A percentile compares a stretch with the other conserved stretches of the same genome.
Conservation (phyloP, 2,329 filamentous ascomycete species). For the Pezicula carpinea region DNA sequence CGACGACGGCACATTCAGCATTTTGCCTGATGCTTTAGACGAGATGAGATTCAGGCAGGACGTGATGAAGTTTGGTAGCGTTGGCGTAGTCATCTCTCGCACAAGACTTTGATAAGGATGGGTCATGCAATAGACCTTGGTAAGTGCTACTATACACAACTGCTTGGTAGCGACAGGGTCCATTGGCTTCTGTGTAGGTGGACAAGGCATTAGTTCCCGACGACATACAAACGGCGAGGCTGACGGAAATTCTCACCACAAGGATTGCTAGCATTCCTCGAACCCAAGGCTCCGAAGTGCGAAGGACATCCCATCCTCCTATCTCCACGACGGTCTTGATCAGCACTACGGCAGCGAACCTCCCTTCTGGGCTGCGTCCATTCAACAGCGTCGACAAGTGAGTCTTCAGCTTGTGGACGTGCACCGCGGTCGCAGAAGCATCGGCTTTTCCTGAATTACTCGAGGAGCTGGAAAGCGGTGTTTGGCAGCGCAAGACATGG, state of each 20-base stretch:
- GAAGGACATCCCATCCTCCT: constrained; percentile 78
- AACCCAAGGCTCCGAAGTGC: constrained; percentile 71
- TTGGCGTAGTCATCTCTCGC: constrained; percentile 83
- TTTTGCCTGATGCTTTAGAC: constrained; percentile 32
- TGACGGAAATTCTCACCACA: constrained; percentile 43
- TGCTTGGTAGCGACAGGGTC: constrained; percentile 73
- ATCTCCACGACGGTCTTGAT: constrained; percentile 79
- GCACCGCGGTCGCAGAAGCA: constrained; percentile 58
- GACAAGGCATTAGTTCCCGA: background rate
- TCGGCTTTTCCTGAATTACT: constrained; percentile 57
- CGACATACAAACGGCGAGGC: background rate
- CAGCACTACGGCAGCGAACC: constrained; percentile 73
- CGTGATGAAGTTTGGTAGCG: constrained; percentile 68
- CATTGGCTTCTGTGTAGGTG: constrained; percentile 67
- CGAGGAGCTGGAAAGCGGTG: constrained; percentile 58
- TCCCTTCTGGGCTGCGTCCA: constrained; percentile 67
- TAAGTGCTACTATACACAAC: constrained; percentile 70
- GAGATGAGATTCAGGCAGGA: constrained; percentile 66
- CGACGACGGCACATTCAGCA: constrained; percentile 36
- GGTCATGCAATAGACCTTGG: constrained; percentile 78
- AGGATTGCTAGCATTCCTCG: constrained; percentile 69
- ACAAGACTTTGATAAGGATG: constrained; percentile 79
- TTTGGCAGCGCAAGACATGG: constrained; percentile 52
- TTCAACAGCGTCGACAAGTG: constrained; percentile 73
- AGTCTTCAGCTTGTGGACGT: constrained; percentile 78